Evolutionary conservation across 768 basidiomycete species (phyloP).

Genomic region (Asterophora lycoperdoides): DNA sequence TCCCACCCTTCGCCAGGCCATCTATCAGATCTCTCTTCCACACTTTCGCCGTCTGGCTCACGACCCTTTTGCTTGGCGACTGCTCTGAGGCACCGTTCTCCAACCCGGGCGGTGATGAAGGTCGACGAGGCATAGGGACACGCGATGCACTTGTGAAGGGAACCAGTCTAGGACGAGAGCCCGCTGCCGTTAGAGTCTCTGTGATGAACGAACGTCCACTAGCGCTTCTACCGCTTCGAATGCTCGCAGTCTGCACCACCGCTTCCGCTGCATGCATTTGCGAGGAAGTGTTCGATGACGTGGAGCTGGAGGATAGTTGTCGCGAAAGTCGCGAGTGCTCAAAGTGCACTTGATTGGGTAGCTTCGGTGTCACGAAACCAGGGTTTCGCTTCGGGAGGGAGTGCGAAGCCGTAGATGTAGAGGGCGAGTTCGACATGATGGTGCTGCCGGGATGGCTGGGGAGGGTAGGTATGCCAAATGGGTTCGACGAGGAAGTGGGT

Average conservation of each 20-base stretch:
- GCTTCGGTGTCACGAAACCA: slow-evolving; percentile 62
- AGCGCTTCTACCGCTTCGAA: slow-evolving; percentile 43
- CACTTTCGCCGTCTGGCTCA: slow-evolving; percentile 65
- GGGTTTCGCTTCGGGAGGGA: slow-evolving; percentile 66
- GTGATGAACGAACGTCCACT: slow-evolving; percentile 29
- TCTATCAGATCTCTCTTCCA: slow-evolving; percentile 23
- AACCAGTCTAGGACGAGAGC: slow-evolving; percentile 55
- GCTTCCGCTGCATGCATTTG: slow-evolving; percentile 40
- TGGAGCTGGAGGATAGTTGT: slow-evolving; percentile 32
- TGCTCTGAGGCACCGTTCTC: slow-evolving; percentile 16
- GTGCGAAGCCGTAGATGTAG: slow-evolving; percentile 57
- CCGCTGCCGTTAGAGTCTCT: slow-evolving; percentile 24
- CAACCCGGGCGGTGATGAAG: slow-evolving; percentile 28
- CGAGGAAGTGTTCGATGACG: slow-evolving; percentile 30
- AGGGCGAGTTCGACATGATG: slow-evolving; percentile 55
- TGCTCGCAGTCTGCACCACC: slow-evolving; percentile 46
- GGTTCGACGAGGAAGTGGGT: slow-evolving; percentile 31
- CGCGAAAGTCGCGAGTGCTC: slow-evolving; percentile 31
- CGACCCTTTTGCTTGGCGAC: slow-evolving; percentile 40
- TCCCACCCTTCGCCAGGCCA: slow-evolving; percentile 32
- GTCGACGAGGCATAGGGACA: slow-evolving; percentile 55
- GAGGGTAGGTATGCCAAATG: slow-evolving; percentile 38
- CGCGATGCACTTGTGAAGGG: slow-evolving; percentile 68
- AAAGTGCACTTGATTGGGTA: slow-evolving; percentile 41
- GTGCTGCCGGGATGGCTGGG: slow-evolving; percentile 43